Base-by-base conservation (phyloP, 202 grass and related monocot genomes). In the Musa balbisiana region DNA sequence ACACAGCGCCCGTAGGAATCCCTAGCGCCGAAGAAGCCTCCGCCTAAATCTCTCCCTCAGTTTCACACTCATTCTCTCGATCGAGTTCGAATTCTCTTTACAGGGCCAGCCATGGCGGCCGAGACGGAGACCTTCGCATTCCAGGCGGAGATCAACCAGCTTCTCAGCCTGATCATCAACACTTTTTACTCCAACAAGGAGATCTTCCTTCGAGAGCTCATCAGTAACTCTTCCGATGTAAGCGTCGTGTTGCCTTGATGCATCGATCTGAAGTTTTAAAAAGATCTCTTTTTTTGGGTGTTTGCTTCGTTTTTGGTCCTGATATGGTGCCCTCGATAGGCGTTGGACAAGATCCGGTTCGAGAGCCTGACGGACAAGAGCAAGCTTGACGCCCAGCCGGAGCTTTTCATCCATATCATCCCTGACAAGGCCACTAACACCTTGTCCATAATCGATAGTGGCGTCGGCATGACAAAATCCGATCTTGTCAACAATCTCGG, bases 151-250 rank as follows among this genome's bases (percentile, higher is more conserved):
- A 98, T 98, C 84, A 98, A 98, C 77, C 94, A 98, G 85, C 83
- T 98, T n/a, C 86, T 98, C 13, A 93, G 90, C 8, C 82, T 98
- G 67, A 98, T 98, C 81, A 98, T 98, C 79, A 98, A 98, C 86
- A 98, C 94, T 71, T 98, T 96, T 83, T 96, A 96, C 87, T 96
- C 92, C 80, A 96, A 96, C 83, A 93, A 98, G 91, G 94, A 98
- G 87, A 98, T 98, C 85, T 98, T 98, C 85, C 94, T 98, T 20
- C 81, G 94, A 55, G 94, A 98, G 84, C 76, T 98, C 71, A 94
- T 98, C 77, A 94, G 91, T 81, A 98, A 98, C 85, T 85, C 85
- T 53, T 98, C 95, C 3, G 95, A 99, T 99, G 95, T 99, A 75
- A 90, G 89, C 52, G 22, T 0, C 3, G 43, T 22, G 0, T 49